Conservation (phyloP, 2,329 filamentous ascomycete species). For the Stromatinia cepivora region DNA sequence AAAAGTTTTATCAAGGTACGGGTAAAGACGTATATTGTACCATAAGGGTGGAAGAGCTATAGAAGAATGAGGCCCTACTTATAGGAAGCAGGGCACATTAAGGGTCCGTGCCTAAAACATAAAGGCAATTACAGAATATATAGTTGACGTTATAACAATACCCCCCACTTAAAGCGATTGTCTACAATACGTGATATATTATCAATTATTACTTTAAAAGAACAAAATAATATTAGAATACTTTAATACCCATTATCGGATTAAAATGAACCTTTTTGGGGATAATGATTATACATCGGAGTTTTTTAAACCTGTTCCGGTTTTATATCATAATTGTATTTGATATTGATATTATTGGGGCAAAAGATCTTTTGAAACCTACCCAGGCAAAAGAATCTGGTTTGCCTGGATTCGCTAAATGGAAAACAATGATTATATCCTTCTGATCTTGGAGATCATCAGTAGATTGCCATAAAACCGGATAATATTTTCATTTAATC, state of each 20-base stretch:
- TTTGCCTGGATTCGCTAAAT: neutral
- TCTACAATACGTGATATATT: neutral
- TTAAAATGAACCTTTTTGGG: neutral
- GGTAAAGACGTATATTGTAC: too few species aligned
- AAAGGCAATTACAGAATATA: neutral
- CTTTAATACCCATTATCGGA: neutral
- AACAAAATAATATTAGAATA: neutral
- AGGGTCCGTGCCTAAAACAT: accelerated
- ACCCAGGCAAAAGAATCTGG: accelerated
- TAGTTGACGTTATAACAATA: neutral
- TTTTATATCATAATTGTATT: too few species aligned
- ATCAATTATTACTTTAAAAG: neutral
- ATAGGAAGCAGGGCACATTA: neutral
- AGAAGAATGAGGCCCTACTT: neutral
- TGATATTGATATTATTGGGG: too few species aligned
- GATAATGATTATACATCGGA: neutral
- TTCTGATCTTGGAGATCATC: neutral
- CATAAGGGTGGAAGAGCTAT: too few species aligned
- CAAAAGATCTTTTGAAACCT: neutral
- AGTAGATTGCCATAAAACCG: neutral
- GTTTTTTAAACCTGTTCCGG: neutral
- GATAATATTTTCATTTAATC: neutral
- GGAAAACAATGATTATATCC: neutral
- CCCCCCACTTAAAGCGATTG: accelerated
- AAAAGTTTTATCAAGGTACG: too few species aligned